A percentile compares a stretch with the other conserved stretches of the same genome.
Evolutionary conservation across 1,139 yeast genomes (phyloP).

Genomic region (Torulaspora globosa): DNA sequence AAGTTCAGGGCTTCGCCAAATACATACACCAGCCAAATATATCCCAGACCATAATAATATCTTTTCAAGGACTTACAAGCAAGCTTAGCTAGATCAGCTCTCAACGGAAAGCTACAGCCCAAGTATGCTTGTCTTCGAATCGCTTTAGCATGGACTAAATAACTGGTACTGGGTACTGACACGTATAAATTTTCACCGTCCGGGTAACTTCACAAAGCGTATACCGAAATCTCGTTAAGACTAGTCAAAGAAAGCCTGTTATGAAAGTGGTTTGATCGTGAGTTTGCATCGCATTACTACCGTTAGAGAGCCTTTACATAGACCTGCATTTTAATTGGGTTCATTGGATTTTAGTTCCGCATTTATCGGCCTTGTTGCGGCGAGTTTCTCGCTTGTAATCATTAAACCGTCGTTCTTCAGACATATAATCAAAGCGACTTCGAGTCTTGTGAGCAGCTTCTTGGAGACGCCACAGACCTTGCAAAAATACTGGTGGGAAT

Average conservation of each 20-base stretch:
- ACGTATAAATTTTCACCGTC: constrained; percentile 1
- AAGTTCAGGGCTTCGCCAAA: not conserved
- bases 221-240: not conserved
- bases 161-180: not conserved
- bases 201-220: constrained; percentile 1
- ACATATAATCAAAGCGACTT: constrained; percentile 43
- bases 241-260: not conserved
- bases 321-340: not conserved
- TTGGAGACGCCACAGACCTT: constrained; percentile 50
- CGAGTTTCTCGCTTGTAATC: constrained; percentile 23
- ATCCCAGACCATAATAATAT: constrained; percentile 29
- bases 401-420: constrained; percentile 25
- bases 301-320: not conserved
- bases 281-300: not conserved
- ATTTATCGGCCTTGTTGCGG: constrained; percentile 17
- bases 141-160: not conserved
- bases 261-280: not conserved
- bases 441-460: constrained; percentile 45
- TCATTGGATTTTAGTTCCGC: not conserved
- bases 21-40: constrained; percentile 38
- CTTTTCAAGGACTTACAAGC: not conserved
- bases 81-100: not conserved
- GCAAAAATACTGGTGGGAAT: constrained; percentile 49
- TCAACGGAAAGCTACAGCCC: not conserved
- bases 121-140: not conserved